Base-by-base conservation (phyloP, 306 rosid species). In the Vigna radiata region DNA sequence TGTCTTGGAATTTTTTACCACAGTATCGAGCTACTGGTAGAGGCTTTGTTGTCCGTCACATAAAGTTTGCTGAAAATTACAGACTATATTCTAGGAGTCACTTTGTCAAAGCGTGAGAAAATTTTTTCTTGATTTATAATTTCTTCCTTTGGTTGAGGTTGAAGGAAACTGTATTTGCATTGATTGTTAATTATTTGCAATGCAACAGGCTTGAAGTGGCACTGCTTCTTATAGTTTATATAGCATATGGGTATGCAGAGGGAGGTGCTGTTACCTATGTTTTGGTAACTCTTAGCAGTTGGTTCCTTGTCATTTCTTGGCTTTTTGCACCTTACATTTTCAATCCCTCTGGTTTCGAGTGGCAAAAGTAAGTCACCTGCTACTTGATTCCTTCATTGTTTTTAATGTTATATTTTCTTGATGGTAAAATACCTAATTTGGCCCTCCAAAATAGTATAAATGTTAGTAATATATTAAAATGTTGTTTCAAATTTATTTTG, bases 1-100 rank as follows among this genome's bases (percentile, higher is more conserved):
- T 75, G 67, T 53, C 25, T 59, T 72, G 76, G 61, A 47, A 48
- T 25, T 66, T 72, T 86, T 76, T 31, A n/a, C 81, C 16, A 25
- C 83, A 95, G 99, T 95, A 95, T 81, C 99, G 97, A 31, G 99
- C 99, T 82, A 95, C 99, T 79, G 99, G 99, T 58, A 92, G 99
- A 85, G 99, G 99, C 50, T 92, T 92, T 73, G 98, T 95, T 79
- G 98, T 95, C 70, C 94, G 82, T 14, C 99, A 91, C 89, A 95
- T 95, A 75, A 90, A 89, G 89, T 95, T 95, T 79, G 98, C 99
- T 80, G 99, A 95, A 41, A 92, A 92, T 80, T 95, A 95, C 85
- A 86, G 98, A 84, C 91, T 92, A 49, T 95, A 92, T 82, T 95
- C 97, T 13, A 84, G 99, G 83, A 95, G 99, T 84, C 98, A 95